Base-by-base conservation (phyloP, 2,329 filamentous ascomycete species). In the Colletotrichum viniferum region DNA sequence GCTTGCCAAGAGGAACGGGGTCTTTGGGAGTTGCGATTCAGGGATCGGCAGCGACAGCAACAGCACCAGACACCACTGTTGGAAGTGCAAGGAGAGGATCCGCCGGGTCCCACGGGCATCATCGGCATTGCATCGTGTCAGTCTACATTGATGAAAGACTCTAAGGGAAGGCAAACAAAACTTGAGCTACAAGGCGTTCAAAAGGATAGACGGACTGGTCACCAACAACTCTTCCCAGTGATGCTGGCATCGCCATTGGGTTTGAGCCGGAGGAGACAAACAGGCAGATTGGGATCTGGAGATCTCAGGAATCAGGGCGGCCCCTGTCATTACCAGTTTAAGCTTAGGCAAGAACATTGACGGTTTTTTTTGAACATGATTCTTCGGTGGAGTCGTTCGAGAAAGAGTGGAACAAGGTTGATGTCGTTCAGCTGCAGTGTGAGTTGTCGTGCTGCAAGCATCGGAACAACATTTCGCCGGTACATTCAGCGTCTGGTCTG, bases 11-110 rank as follows among this genome's bases (percentile, higher is more conserved):
- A 78, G 68, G 55, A 81, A 78, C 30, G 80, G 83, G 43, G 77
- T 81, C n/a, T 85, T 85, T 71, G 84, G 84, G 13, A 82, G 81
- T 58, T 85, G 84, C 69, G 83, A 81, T 16, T 77, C 77, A n/a
- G 83, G 81, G 13, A 79, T 83, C 28, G 77, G 77, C 43, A 84
- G 74, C 65, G 80, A 79, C 63, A 78, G 77, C 18, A 83, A 77
- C 74, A 79, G 76, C 60, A 83, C 81, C 2, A 77, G 76, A 16
- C 80, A 84, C 60, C 79, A 81, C 32, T 85, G 84, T 66, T 85
- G 84, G 83, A 78, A 81, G 60, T 85, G 84, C 74, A 83, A 81
- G 65, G 82, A 84, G 26, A 79, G 79, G 36, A 78, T 26, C 74
- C 72, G 16, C 30, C 64, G 48, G 24, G 36, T 75, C 8, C 62